Evolutionary conservation across 2,329 filamentous ascomycete genomes (phyloP).

Genomic region (Epichloe elymi): DNA sequence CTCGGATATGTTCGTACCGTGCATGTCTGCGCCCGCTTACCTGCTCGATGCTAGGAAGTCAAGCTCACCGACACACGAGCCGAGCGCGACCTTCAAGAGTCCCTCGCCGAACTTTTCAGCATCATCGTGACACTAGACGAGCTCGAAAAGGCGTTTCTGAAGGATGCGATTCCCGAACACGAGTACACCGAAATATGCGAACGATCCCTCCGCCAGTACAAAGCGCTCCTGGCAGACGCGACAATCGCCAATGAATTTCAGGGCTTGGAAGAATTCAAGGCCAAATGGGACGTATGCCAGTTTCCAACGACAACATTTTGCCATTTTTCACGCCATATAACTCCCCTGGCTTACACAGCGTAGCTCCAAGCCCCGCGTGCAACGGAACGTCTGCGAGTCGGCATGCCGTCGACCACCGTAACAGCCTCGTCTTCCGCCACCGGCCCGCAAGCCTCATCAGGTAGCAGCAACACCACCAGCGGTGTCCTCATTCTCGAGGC

Average conservation of each 20-base stretch:
- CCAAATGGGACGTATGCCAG: slow-evolving; percentile 68
- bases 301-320: too few species aligned
- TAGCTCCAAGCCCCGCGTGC: slow-evolving; percentile 91
- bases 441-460: slow-evolving; percentile 28
- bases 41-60: slow-evolving; percentile 53
- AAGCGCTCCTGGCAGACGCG: slow-evolving; percentile 82
- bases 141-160: slow-evolving; percentile 90
- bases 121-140: slow-evolving; percentile 94
- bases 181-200: slow-evolving; percentile 97
- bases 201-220: slow-evolving; percentile 89
- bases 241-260: slow-evolving; percentile 79
- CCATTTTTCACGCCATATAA: background rate
- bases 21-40: background rate
- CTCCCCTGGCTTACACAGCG: slow-evolving; percentile 1
- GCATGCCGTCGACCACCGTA: slow-evolving; percentile 74
- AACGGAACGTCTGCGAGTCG: slow-evolving; percentile 82
- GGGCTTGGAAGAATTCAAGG: slow-evolving; percentile 82
- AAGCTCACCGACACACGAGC: slow-evolving; percentile 77
- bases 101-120: slow-evolving; percentile 91
- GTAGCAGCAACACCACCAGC: slow-evolving; percentile 34
- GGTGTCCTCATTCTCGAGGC: slow-evolving; percentile 70
- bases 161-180: slow-evolving; percentile 80
- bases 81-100: slow-evolving; percentile 89
- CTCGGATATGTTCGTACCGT: background rate
- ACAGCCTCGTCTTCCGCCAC: slow-evolving; percentile 37